These are phyloP conservation scores for Kokia cookei DNA, from an alignment of 441 rosid genomes.

Conservation along the genomic window DNA sequence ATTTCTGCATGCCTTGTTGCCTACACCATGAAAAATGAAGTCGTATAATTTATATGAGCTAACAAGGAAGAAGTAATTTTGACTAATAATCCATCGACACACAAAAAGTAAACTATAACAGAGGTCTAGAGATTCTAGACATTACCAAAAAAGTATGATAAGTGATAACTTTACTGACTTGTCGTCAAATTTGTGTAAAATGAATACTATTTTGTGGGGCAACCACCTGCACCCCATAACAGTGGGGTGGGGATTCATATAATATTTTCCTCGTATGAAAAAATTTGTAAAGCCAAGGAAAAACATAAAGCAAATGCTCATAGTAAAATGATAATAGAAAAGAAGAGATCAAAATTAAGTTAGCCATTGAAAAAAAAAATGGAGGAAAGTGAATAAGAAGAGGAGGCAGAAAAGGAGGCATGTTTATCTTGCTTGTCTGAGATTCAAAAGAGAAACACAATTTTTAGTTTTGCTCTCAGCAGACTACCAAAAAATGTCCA, in stretches of 20 bases:
- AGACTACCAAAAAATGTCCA: not conserved
- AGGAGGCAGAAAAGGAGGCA: not conserved
- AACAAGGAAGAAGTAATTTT: not conserved
- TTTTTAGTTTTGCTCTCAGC: not conserved
- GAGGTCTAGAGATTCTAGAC: not conserved
- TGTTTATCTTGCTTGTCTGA: not conserved
- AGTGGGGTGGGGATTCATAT: not conserved
- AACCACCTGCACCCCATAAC: not conserved
- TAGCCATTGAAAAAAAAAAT: not conserved
- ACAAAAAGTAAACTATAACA: not conserved
- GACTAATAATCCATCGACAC: not conserved
- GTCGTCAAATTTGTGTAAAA: not conserved
- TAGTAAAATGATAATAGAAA: not conserved
- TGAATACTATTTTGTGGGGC: not conserved
- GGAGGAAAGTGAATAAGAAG: not conserved
- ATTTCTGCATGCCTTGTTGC: conserved; percentile 96
- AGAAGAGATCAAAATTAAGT: not conserved
- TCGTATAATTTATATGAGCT: not conserved
- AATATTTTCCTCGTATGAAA: not conserved
- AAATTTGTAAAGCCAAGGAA: not conserved
- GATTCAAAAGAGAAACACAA: not conserved
- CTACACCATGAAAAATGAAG: conserved; percentile 20
- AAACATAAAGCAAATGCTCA: not conserved
- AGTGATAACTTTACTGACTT: not conserved
- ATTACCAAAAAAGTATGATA: not conserved